Conservation (phyloP, 495 filamentous ascomycete species). For the Penicillium paxilli region DNA sequence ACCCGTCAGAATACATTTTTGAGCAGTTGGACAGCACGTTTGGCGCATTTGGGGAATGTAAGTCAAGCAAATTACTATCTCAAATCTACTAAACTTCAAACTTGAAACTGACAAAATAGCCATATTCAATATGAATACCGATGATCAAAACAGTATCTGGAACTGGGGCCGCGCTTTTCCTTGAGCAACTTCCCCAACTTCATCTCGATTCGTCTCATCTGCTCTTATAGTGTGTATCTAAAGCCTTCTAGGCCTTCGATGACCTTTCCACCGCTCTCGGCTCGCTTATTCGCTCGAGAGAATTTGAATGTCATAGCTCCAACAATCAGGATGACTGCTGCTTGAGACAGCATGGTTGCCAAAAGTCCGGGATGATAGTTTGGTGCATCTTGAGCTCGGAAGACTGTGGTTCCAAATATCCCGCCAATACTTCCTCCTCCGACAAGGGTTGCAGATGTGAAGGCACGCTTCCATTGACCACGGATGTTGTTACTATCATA, state of each 20-base stretch:
- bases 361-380: constrained; percentile 48
- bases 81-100: neutral
- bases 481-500: constrained; percentile 57
- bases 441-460: constrained; percentile 47
- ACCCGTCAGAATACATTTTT: constrained; percentile 6
- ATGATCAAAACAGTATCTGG: neutral
- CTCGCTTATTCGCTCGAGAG: constrained; percentile 47
- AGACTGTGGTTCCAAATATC: constrained; percentile 53
- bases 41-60: constrained; percentile 11
- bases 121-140: neutral
- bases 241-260: constrained; percentile 47
- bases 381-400: constrained; percentile 50
- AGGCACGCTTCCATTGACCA: constrained; percentile 61
- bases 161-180: neutral
- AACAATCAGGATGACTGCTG: constrained; percentile 31
- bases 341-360: constrained; percentile 35
- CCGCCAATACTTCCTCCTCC: constrained; percentile 52
- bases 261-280: constrained; percentile 38
- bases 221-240: constrained; percentile 12
- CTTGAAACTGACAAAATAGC: neutral
- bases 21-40: constrained; percentile 8
- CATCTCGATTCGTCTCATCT: too few relatives aligned
- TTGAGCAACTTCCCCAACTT: too few relatives aligned
- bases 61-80: neutral
- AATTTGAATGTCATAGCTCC: constrained; percentile 21